These are phyloP conservation scores for Penicillium corylophilum DNA, from an alignment of 2,329 filamentous ascomycete species.

Conservation along the genomic window DNA sequence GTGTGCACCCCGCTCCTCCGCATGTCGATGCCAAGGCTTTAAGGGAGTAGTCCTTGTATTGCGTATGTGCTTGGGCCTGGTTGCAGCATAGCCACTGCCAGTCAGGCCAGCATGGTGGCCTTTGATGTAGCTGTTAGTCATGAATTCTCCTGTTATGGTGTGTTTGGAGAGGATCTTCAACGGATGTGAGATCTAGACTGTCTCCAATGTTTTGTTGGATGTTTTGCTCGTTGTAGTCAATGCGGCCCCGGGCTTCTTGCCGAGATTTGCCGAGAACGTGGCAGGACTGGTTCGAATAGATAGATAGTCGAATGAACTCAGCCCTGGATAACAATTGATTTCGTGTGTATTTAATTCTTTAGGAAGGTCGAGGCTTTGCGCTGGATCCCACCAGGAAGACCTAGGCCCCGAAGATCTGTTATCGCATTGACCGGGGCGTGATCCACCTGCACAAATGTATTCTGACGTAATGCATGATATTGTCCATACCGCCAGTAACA, in stretches of 20 bases:
- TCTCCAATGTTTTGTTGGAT: not conserved
- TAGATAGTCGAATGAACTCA: not conserved
- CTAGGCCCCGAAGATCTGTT: too few relatives aligned
- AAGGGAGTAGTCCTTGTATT: not conserved
- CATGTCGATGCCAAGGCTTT: not conserved
- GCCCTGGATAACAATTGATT: not conserved
- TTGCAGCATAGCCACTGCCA: too few relatives aligned
- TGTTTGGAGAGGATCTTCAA: not conserved
- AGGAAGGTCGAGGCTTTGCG: not conserved
- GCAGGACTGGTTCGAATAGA: not conserved
- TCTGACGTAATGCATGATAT: not conserved
- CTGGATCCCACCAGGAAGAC: not conserved
- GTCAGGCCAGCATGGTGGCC: too few relatives aligned
- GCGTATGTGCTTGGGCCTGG: not conserved
- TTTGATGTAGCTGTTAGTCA: not conserved
- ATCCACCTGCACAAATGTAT: not conserved
- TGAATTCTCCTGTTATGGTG: not conserved
- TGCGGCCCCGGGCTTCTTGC: not conserved
- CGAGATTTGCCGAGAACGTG: not conserved
- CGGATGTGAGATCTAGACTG: not conserved
- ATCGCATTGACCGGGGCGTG: not conserved
- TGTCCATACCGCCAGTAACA: not conserved
- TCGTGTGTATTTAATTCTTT: not conserved
- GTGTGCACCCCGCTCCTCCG: conserved; percentile 6
- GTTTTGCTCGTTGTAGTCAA: not conserved